phyloP scores from a whole-genome alignment of 768 basidiomycete species.

The Stropharia rugosoannulata region DNA sequence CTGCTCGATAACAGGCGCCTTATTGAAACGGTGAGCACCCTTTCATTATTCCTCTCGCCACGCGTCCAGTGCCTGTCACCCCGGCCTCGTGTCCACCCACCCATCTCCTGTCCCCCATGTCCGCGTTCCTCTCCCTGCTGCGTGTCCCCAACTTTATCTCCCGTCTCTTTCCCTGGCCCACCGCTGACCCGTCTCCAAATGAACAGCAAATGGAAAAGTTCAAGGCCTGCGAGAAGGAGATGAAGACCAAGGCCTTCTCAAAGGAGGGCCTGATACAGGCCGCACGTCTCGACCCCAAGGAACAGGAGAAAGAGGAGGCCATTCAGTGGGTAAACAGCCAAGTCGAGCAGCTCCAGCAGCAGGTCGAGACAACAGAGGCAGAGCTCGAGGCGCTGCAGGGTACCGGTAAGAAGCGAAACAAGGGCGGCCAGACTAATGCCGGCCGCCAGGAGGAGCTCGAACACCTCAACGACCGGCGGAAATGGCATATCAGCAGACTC shows the following conservation, averaged over 20 bases:
- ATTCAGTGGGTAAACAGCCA: slow-evolving; percentile 83
- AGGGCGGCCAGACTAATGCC: slow-evolving; percentile 59
- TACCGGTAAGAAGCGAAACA: slow-evolving; percentile 82
- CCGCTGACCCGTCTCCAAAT: slow-evolving; percentile 18
- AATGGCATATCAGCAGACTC: slow-evolving; percentile 92
- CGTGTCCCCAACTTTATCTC: slow-evolving; percentile 22
- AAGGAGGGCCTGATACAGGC: slow-evolving; percentile 97
- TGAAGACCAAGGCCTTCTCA: slow-evolving; percentile 99
- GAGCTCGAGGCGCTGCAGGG: slow-evolving; percentile 88
- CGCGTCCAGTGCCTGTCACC: not conserved
- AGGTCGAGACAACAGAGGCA: slow-evolving; percentile 93
- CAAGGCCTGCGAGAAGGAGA: slow-evolving; percentile 99
- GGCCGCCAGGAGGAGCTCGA: slow-evolving; percentile 86
- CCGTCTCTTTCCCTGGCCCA: slow-evolving; percentile 24
- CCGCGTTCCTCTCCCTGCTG: slow-evolving; percentile 17
- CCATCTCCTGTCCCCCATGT: slow-evolving; percentile 10
- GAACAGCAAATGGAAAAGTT: slow-evolving; percentile 99
- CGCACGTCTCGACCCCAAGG: slow-evolving; percentile 92
- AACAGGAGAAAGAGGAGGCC: slow-evolving; percentile 93
- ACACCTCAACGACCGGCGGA: slow-evolving; percentile 85
- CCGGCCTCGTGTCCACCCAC: not conserved
- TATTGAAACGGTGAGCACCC: slow-evolving; percentile 87
- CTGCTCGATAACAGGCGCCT: slow-evolving; percentile 92
- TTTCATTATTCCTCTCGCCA: slow-evolving; percentile 4
- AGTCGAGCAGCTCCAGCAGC: slow-evolving; percentile 90